These are phyloP conservation scores for Baudoinia panamericana DNA, from an alignment of 495 filamentous ascomycete genomes.

Conservation along the genomic window DNA sequence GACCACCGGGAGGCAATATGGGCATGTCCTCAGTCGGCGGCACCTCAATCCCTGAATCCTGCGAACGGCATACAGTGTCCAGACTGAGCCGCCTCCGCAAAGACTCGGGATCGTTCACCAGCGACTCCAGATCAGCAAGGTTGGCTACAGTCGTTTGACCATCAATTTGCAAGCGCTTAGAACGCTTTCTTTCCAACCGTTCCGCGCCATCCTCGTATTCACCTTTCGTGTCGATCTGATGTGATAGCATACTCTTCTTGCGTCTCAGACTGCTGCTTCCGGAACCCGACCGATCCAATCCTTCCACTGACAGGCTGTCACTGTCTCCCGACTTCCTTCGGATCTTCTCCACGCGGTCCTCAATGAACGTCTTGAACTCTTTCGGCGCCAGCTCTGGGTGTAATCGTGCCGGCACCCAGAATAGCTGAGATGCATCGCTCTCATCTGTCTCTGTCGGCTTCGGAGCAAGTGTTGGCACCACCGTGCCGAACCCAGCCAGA, in stretches of 20 bases:
- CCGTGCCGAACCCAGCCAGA: constrained; percentile 64
- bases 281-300: constrained; percentile 47
- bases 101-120: constrained; percentile 70
- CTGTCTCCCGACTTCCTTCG: constrained; percentile 66
- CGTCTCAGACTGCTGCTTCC: constrained; percentile 47
- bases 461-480: constrained; percentile 59
- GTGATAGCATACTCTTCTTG: constrained; percentile 92
- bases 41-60: constrained; percentile 32
- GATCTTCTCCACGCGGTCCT: constrained; percentile 80
- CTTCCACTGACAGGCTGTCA: constrained; percentile 50
- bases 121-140: constrained; percentile 55
- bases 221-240: constrained; percentile 65
- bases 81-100: constrained; percentile 54
- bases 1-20: constrained; percentile 66
- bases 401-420: constrained; percentile 90
- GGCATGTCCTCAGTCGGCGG: constrained; percentile 65
- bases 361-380: constrained; percentile 93
- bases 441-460: constrained; percentile 65
- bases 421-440: constrained; percentile 73
- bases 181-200: constrained; percentile 61
- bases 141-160: constrained; percentile 26
- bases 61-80: constrained; percentile 31
- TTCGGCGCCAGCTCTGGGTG: constrained; percentile 92
- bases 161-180: constrained; percentile 37
- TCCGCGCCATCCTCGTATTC: constrained; percentile 83